phyloP scores from a whole-genome alignment of 306 rosid species.

The Quercus rubra region DNA sequence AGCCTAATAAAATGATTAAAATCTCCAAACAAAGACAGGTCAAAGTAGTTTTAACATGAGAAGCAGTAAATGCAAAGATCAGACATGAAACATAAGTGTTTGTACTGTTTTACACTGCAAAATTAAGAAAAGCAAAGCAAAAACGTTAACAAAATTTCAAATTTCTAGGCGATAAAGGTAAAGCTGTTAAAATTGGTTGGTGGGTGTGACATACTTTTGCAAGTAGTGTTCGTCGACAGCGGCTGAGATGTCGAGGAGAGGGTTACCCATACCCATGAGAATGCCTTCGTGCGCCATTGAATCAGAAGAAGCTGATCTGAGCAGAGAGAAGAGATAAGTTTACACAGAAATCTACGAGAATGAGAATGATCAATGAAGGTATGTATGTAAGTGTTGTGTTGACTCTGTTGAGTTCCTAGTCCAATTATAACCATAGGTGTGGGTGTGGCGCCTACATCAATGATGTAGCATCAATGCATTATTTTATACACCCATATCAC shows the following conservation, averaged over 20 bases:
- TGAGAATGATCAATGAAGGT: no score
- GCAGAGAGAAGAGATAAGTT: neutral
- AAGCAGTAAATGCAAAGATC: neutral
- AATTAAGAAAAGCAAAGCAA: neutral
- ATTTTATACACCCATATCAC: no score
- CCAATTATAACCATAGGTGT: no score
- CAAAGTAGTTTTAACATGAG: neutral
- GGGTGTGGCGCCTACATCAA: no score
- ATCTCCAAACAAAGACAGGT: neutral
- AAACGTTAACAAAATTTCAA: no score
- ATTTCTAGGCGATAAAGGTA: no score
- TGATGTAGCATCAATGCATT: no score
- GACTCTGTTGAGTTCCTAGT: no score
- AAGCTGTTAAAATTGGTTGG: neutral
- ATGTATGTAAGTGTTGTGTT: no score
- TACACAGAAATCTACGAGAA: neutral
- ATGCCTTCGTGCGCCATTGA: constrained; percentile 64
- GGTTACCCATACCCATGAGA: constrained; percentile 91
- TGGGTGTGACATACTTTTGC: constrained; percentile 38
- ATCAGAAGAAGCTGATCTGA: neutral
- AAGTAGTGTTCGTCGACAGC: constrained; percentile 66
- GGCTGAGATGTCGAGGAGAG: constrained; percentile 85
- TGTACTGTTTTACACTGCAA: neutral
- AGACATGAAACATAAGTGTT: neutral
- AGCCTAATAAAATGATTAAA: no score